A percentile compares a stretch with the other conserved stretches of the same genome.
Conservation (phyloP, 148 eudicot genomes). For the Camellia granthamiana region DNA sequence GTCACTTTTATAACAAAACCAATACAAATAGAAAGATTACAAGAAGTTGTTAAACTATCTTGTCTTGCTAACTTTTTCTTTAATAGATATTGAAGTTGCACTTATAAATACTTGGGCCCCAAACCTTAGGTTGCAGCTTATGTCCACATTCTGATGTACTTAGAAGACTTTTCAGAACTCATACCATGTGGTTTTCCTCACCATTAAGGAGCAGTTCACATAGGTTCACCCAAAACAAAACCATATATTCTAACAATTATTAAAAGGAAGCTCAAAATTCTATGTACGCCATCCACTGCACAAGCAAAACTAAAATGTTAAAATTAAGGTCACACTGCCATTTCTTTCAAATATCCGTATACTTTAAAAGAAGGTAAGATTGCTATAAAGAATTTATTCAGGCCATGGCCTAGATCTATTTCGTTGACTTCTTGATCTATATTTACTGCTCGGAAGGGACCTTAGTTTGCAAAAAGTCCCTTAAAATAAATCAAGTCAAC, state of each 20-base stretch:
- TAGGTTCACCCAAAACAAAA: neutral
- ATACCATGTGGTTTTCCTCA: neutral
- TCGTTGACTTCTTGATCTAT: constrained; percentile 2
- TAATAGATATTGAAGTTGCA: neutral
- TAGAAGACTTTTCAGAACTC: neutral
- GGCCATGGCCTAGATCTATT: neutral
- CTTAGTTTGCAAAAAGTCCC: neutral
- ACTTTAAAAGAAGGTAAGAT: neutral
- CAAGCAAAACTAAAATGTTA: neutral
- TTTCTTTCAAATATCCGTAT: neutral
- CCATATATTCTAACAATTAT: neutral
- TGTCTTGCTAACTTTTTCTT: neutral
- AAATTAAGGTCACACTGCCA: neutral
- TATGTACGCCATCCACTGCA: neutral
- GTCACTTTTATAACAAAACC: too few species aligned
- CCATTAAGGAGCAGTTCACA: neutral
- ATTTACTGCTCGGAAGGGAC: neutral
- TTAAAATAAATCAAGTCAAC: neutral
- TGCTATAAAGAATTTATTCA: neutral
- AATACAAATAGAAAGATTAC: too few species aligned
- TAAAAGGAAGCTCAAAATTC: neutral
- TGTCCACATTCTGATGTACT: neutral
- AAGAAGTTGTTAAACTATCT: neutral
- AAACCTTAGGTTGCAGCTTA: neutral
- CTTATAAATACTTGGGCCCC: neutral